A percentile compares a stretch with the other conserved stretches of the same genome.
Conservation (phyloP, 2,329 filamentous ascomycete species). For the Colletotrichum sp. region DNA sequence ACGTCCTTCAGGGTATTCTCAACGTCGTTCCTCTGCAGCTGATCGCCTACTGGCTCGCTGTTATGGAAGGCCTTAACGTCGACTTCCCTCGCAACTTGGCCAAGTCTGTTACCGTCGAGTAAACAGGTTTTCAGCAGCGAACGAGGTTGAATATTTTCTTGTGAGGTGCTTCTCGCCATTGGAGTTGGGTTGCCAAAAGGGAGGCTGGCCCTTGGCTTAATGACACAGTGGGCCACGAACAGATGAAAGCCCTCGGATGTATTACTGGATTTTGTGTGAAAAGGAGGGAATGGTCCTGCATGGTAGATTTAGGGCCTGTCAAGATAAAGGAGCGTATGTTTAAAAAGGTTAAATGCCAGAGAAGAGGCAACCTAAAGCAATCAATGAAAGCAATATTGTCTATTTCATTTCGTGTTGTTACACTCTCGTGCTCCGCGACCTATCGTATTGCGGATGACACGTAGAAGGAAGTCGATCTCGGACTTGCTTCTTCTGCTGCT, state of each 20-base stretch:
- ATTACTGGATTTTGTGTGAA: constrained; percentile 16
- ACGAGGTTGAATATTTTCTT: constrained; percentile 8
- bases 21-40: constrained; percentile 98
- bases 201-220: constrained; percentile 11
- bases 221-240: constrained; percentile 1
- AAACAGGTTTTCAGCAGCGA: constrained; percentile 40
- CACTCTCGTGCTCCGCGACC: not conserved
- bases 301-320: constrained; percentile 9
- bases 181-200: constrained; percentile 22
- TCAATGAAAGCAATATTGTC: constrained; percentile 20
- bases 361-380: constrained; percentile 15
- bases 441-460: not conserved
- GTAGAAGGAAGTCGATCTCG: not conserved
- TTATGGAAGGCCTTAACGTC: constrained; percentile 94
- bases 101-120: constrained; percentile 99
- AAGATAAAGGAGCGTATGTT: constrained; percentile 17
- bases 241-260: constrained; percentile 1
- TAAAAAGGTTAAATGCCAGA: constrained; percentile 13
- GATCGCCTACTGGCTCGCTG: constrained; percentile 98
- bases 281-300: constrained; percentile 10
- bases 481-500: not conserved
- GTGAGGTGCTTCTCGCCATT: not conserved
- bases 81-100: constrained; percentile 98
- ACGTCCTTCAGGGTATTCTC: constrained; percentile 93
- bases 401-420: constrained; percentile 13